Base-by-base conservation (phyloP, 352 stramenopile genomes). In the Blastocystis sp. region DNA sequence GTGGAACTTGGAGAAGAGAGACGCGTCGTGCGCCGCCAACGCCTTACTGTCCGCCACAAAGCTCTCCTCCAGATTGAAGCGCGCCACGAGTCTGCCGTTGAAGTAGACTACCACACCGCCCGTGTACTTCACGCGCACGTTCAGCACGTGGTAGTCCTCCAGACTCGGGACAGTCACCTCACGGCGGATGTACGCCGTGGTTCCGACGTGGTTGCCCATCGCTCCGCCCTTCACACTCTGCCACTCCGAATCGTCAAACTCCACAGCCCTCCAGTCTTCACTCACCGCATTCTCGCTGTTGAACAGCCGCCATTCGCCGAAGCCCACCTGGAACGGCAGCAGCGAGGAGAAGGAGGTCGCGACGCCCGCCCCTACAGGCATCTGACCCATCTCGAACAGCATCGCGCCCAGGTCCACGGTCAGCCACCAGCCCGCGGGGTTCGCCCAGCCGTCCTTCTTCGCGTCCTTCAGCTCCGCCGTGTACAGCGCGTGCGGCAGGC, bases 41-140 rank as follows among this genome's bases (percentile, higher is more conserved):
- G 71, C 71, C 21, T n/a, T 21, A 6, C 48, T 81, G 19, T 81
- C 71, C n/a, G 43, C 64, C 17, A 21, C 34, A 17, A 81, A 81
- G 0, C 6, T 66, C n/a, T 64, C 71, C n/a, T 64, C 52, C 43
- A 81, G 52, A 81, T 81, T 81, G 34, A 74, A 81, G 38, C 52
- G 60, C 45, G 52, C 52, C 10, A 81, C 60, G 2, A 74, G n/a
- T 70, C 57, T 81, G 1, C 71, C 71, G 57, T 81, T 81, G 11
- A 81, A 43, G 57, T 81, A 81, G 43, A 2, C 71, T 2, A 2
- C 71, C 19, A 81, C 60, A 60, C 71, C 71, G 28, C 52, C 71
- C n/a, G 71, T 7, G 43, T 74, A 81, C 14, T 81, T 81, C 52
- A 71, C 52, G 28, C 52, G 11, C 2, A 74, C 71, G 57, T 81